These are phyloP conservation scores for Prunus mongolica DNA, from an alignment of 306 rosid genomes.

Conservation along the genomic window DNA sequence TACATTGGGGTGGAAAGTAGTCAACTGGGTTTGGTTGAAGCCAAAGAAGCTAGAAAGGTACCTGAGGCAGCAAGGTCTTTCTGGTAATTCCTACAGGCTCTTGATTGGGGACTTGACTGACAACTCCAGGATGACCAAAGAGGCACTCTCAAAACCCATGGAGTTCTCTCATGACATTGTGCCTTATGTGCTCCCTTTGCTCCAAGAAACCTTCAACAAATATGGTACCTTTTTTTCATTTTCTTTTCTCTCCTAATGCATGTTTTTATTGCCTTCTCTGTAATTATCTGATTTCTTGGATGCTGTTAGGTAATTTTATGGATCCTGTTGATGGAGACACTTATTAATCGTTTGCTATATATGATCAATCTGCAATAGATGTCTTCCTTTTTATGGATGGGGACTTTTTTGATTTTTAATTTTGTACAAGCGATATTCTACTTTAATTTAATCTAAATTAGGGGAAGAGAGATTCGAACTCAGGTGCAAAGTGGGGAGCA, in stretches of 20 bases:
- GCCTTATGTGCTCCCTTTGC: neutral
- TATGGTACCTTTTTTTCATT: constrained; percentile 8
- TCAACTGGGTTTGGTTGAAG: constrained; percentile 27
- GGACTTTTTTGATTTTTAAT: too few relatives aligned
- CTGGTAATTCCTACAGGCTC: constrained; percentile 12
- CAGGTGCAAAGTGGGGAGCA: too few relatives aligned
- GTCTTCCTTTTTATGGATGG: too few relatives aligned
- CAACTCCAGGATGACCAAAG: neutral
- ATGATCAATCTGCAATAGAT: too few relatives aligned
- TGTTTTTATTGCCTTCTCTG: neutral
- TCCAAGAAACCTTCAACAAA: neutral
- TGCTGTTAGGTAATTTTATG: too few relatives aligned
- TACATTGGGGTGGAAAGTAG: constrained; percentile 11
- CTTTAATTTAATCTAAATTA: too few relatives aligned
- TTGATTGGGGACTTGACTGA: constrained; percentile 17
- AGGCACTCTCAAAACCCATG: constrained; percentile 15
- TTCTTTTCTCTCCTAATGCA: neutral
- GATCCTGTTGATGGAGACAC: too few relatives aligned
- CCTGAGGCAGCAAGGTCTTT: constrained; percentile 21
- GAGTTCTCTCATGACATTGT: constrained; percentile 14
- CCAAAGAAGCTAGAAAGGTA: constrained; percentile 19
- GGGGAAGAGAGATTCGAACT: fast-evolving
- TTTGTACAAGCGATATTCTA: too few relatives aligned
- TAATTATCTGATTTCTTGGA: too few relatives aligned
- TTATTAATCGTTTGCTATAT: too few relatives aligned